phyloP scores from a whole-genome alignment of 345 rosid species.

The Moricandia moricandioides region DNA sequence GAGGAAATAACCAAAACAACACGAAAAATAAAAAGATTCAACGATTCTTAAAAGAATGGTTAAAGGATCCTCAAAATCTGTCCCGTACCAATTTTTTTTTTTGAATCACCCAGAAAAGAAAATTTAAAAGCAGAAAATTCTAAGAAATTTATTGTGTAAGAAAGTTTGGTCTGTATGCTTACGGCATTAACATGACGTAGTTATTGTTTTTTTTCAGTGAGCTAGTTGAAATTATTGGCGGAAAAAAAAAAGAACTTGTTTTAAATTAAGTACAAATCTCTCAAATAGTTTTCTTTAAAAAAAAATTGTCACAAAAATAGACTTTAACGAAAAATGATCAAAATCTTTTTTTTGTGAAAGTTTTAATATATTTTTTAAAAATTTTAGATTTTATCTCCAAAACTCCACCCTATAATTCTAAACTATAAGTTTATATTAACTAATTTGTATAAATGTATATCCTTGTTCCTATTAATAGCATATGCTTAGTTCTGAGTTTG shows the following conservation, averaged over 20 bases:
- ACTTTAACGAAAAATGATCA: no score
- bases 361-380: no score
- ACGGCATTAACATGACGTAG: constrained; percentile 25
- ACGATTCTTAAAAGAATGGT: constrained; percentile 31
- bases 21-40: not conserved
- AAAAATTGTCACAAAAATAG: no score
- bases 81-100: constrained; percentile 14
- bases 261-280: no score
- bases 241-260: not conserved
- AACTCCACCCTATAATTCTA: no score
- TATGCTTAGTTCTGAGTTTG: no score
- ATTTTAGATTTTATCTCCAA: no score
- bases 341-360: no score
- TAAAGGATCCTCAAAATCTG: constrained; percentile 40
- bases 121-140: constrained; percentile 9
- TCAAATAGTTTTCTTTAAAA: no score
- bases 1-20: not conserved
- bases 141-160: constrained; percentile 27
- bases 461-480: no score
- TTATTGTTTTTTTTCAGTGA: constrained; percentile 3
- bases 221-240: constrained; percentile 2
- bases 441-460: no score
- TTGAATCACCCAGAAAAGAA: not conserved
- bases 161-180: constrained; percentile 29
- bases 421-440: no score